Evolutionary conservation across 345 rosid species (phyloP).

Genomic region (Kandelia obovata): DNA sequence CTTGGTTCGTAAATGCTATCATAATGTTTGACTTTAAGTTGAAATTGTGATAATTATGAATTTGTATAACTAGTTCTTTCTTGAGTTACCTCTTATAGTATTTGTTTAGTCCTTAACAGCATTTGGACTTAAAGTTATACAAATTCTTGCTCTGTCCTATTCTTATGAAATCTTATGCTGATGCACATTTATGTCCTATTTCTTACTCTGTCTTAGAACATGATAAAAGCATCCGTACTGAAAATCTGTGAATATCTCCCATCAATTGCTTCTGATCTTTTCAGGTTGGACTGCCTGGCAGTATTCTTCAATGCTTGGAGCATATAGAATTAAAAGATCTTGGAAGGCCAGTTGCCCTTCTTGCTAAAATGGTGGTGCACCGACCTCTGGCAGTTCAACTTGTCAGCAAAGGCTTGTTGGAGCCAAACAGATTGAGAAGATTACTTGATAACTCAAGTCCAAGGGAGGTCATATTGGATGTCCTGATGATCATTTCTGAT

Average conservation of each 20-base stretch:
- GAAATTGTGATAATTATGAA: too few species aligned
- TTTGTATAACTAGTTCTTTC: too few species aligned
- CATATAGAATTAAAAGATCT: constrained; percentile 74
- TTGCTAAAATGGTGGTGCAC: constrained; percentile 85
- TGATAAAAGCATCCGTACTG: neutral
- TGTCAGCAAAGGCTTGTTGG: constrained; percentile 76
- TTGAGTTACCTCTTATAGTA: too few species aligned
- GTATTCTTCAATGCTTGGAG: constrained; percentile 69
- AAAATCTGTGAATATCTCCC: constrained; percentile 11
- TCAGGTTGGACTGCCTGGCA: constrained; percentile 76
- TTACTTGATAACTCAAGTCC: constrained; percentile 68
- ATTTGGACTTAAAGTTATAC: too few species aligned
- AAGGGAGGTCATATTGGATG: constrained; percentile 73
- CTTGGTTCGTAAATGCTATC: too few species aligned
- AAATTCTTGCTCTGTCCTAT: too few species aligned
- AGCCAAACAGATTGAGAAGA: constrained; percentile 69
- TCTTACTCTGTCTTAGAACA: too few species aligned
- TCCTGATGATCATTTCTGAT: constrained; percentile 89
- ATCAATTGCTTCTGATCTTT: constrained; percentile 24
- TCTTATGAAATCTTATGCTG: neutral
- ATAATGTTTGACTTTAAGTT: too few species aligned
- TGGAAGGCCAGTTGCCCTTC: constrained; percentile 80
- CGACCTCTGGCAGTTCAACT: constrained; percentile 78
- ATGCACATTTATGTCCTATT: neutral
- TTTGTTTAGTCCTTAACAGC: too few species aligned